Conservation (phyloP, 108 stramenopile species). For the Cyclotella cryptica region DNA sequence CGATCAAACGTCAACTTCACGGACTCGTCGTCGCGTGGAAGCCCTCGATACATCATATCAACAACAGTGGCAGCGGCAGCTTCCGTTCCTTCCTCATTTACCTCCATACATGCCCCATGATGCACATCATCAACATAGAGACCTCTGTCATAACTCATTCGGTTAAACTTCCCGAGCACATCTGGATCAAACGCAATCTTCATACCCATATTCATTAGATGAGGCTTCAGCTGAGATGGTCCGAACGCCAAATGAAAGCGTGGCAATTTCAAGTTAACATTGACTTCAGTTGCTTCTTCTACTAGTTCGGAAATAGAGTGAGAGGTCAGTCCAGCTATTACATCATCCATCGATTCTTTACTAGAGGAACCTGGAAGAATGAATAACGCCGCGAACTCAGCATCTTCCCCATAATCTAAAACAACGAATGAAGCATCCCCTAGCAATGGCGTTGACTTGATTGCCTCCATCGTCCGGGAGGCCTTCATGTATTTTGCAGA, state of each 20-base stretch:
- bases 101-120: slow-evolving; percentile 41
- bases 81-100: slow-evolving; percentile 47
- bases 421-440: slow-evolving; percentile 27
- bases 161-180: slow-evolving; percentile 5
- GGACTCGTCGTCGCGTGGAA: neutral
- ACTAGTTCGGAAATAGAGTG: slow-evolving; percentile 15
- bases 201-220: slow-evolving; percentile 31
- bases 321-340: slow-evolving; percentile 12
- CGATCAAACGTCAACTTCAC: slow-evolving; percentile 33
- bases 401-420: slow-evolving; percentile 40
- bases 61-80: slow-evolving; percentile 44
- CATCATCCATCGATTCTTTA: slow-evolving; percentile 22
- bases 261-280: slow-evolving; percentile 35
- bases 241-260: slow-evolving; percentile 32
- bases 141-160: slow-evolving; percentile 32
- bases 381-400: slow-evolving; percentile 39
- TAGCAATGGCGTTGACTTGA: slow-evolving; percentile 1
- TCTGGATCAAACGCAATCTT: slow-evolving; percentile 22
- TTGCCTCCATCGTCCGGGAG: slow-evolving; percentile 19
- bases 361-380: slow-evolving; percentile 27
- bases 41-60: slow-evolving; percentile 7
- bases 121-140: slow-evolving; percentile 34
- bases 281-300: slow-evolving; percentile 1
- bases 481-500: slow-evolving; percentile 33
- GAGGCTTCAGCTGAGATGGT: slow-evolving; percentile 8